phyloP scores from a whole-genome alignment of 495 filamentous ascomycete genomes.

The Aspergillus taichungensis region DNA sequence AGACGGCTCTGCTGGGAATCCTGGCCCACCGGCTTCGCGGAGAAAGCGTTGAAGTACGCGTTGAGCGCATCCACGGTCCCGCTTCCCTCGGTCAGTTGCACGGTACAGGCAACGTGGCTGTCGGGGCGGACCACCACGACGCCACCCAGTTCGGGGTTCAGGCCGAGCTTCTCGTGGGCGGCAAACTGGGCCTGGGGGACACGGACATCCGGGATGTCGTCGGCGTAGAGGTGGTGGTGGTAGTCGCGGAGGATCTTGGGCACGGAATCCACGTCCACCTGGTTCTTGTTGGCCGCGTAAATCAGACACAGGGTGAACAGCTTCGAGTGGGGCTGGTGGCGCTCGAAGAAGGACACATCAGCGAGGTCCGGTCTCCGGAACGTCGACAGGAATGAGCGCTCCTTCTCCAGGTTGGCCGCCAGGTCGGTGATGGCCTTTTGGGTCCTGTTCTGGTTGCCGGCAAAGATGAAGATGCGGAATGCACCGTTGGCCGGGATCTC shows the following conservation, averaged over 20 bases:
- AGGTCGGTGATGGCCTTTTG: conserved; percentile 59
- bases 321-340: conserved; percentile 69
- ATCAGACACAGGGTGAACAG: conserved; percentile 74
- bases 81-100: conserved; percentile 61
- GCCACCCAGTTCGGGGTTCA: conserved; percentile 63
- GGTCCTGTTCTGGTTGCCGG: conserved; percentile 53
- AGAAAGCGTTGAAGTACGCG: conserved; percentile 68
- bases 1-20: conserved; percentile 33
- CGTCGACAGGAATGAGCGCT: conserved; percentile 57
- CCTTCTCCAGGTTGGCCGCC: conserved; percentile 51
- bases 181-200: conserved; percentile 60
- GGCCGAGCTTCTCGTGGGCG: conserved; percentile 80
- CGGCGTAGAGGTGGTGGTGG: conserved; percentile 75
- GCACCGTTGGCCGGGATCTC: conserved; percentile 80
- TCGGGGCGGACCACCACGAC: conserved; percentile 79
- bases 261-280: conserved; percentile 57
- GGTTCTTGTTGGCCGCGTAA: conserved; percentile 53
- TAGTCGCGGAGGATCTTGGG: conserved; percentile 64
- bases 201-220: conserved; percentile 67
- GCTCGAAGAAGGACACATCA: conserved; percentile 67
- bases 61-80: conserved; percentile 78
- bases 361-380: conserved; percentile 54
- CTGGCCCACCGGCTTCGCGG: conserved; percentile 34
- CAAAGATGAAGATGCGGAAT: conserved; percentile 80
- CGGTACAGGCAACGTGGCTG: conserved; percentile 73